Conservation (phyloP, 2,329 filamentous ascomycete genomes). For the Xenoacremonium recifei region DNA sequence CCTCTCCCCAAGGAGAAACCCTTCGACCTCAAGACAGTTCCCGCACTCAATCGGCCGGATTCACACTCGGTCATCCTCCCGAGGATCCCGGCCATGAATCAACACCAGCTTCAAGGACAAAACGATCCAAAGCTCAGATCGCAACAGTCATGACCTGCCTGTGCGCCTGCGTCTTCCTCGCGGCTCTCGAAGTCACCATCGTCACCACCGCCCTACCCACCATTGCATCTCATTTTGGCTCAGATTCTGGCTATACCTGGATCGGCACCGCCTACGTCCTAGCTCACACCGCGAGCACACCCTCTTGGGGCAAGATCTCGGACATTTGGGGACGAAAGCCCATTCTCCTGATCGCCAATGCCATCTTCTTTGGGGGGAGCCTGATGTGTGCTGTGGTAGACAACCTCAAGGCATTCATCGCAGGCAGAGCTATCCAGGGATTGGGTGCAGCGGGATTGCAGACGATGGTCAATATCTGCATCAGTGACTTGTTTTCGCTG, state of each 20-base stretch:
- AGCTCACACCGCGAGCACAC: constrained; percentile 63
- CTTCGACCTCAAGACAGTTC: too few relatives aligned
- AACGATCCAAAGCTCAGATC: constrained; percentile 16
- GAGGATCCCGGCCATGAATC: too few relatives aligned
- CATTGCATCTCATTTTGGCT: constrained; percentile 57
- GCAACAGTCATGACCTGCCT: constrained; percentile 37
- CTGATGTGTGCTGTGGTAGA: constrained; percentile 46
- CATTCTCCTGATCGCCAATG: constrained; percentile 46
- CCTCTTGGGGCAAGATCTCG: constrained; percentile 66
- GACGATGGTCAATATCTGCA: constrained; percentile 52
- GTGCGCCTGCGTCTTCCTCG: constrained; percentile 39
- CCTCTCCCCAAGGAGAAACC: too few relatives aligned
- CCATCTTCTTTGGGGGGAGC: constrained; percentile 52
- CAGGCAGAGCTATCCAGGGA: constrained; percentile 48
- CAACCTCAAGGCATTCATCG: constrained; percentile 39
- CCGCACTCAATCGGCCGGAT: too few relatives aligned
- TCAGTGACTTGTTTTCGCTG: constrained; percentile 51
- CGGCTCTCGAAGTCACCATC: constrained; percentile 54
- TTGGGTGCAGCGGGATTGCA: constrained; percentile 51
- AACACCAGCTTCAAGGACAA: constrained; percentile 2
- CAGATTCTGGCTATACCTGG: constrained; percentile 71
- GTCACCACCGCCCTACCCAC: constrained; percentile 61
- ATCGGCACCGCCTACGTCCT: constrained; percentile 73
- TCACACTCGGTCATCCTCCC: too few relatives aligned
- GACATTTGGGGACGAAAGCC: constrained; percentile 60